phyloP scores from a whole-genome alignment of 768 basidiomycete species.

The Lentinula lateritia region DNA sequence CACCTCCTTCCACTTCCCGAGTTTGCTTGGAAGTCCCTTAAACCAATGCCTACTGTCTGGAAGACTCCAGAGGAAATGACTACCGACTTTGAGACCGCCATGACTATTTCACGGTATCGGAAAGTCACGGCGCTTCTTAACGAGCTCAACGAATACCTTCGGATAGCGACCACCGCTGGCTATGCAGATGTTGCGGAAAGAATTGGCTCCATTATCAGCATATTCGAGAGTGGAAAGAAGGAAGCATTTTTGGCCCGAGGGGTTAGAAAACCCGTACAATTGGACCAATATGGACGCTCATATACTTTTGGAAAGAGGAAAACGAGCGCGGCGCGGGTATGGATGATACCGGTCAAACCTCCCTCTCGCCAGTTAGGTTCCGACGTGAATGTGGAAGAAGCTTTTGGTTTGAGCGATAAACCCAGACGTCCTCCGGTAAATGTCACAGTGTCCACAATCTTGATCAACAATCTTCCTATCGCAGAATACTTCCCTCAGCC shows the following conservation, averaged over 20 bases:
- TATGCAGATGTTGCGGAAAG: slow-evolving; percentile 47
- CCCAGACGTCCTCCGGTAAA: slow-evolving; percentile 13
- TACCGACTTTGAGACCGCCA: slow-evolving; percentile 45
- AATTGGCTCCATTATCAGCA: slow-evolving; percentile 45
- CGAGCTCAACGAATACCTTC: slow-evolving; percentile 57
- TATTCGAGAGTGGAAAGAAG: slow-evolving; percentile 65
- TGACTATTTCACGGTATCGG: slow-evolving; percentile 70
- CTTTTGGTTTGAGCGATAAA: slow-evolving; percentile 15
- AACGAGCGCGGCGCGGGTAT: slow-evolving; percentile 85
- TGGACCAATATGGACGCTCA: slow-evolving; percentile 80
- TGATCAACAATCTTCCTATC: slow-evolving; percentile 83
- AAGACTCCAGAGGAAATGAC: slow-evolving; percentile 57
- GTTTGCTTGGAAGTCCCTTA: slow-evolving; percentile 56
- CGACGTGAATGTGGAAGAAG: slow-evolving; percentile 20
- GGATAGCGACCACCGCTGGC: slow-evolving; percentile 56
- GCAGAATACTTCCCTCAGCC: slow-evolving; percentile 71
- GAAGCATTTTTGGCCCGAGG: slow-evolving; percentile 40
- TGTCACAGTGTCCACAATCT: slow-evolving; percentile 57
- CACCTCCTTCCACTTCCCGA: slow-evolving; percentile 78
- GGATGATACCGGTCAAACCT: slow-evolving; percentile 71
- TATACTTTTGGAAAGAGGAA: slow-evolving; percentile 86
- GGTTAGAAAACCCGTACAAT: slow-evolving; percentile 48
- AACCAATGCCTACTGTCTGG: slow-evolving; percentile 63
- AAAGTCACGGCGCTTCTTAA: slow-evolving; percentile 56
- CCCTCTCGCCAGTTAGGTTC: background rate